Base-by-base conservation (phyloP, 2,329 filamentous ascomycete species). In the Aureobasidium zeae region DNA sequence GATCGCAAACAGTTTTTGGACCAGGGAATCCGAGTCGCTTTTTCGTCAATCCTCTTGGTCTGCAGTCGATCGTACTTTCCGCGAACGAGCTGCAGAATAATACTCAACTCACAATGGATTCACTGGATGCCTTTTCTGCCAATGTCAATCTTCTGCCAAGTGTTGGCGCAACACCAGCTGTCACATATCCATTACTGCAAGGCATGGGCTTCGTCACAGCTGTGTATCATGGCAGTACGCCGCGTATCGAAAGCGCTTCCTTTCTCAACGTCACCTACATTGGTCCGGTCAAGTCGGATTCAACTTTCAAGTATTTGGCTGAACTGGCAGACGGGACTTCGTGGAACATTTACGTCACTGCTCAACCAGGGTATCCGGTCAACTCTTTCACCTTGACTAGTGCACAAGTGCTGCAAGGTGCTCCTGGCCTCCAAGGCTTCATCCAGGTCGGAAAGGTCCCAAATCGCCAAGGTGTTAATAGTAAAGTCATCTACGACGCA, bases 171-270 rank as follows among this genome's bases (percentile, higher is more conserved):
- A 60, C 68, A 1, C 74, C 81, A 0, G 69, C 73, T 1, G 72
- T 96, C 15, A 81, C 76, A 0, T 86, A 94, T 51, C 87, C 88
- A 0, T 58, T 95, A 6, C 78, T 94, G 0, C 89, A 96, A 57
- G 91, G 91, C 9, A 91, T 93, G 78, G 81, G 77, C 0, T 94
- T 87, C 54, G 70, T 94, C 13, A 95, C 88, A 4, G 88, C 72
- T 0, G 62, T 83, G 13, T 96, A 88, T 62, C 52, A 48, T 35
- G 77, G 78, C 21, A 71, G 77, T 0, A 79, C 77, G 6, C 89
- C 89, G 0, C 57, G 80, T 3, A 71, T 96, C 31, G 79, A 88
- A 53, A 82, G 80, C 16, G 74, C 91, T 2, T 82, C 81, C 48
- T 93, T 89, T 67, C 71, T 72, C 46, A 77, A 72, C 13, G 68